Percentiles rank a stretch among this genome's conserved stretches.
These are phyloP conservation scores for Quercus dentata DNA, from an alignment of 306 rosid species.

Conservation along the genomic window DNA sequence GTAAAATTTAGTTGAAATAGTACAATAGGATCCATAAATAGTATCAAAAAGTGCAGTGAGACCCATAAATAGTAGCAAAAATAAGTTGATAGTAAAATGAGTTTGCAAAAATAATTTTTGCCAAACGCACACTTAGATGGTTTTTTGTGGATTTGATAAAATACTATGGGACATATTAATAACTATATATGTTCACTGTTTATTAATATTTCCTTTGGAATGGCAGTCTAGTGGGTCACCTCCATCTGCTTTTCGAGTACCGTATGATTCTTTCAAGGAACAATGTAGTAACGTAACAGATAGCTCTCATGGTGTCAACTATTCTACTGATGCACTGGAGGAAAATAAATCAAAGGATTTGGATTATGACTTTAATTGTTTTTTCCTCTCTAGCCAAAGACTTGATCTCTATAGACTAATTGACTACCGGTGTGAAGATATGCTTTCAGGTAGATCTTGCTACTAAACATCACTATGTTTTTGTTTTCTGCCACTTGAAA, in stretches of 20 bases:
- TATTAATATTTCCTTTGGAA: conserved; percentile 34
- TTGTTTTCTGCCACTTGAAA: neutral
- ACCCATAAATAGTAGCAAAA: no score
- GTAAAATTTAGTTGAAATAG: no score
- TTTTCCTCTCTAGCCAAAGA: conserved; percentile 82
- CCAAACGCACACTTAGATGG: neutral
- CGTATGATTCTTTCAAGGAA: conserved; percentile 74
- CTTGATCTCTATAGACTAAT: conserved; percentile 69
- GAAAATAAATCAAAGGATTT: conserved; percentile 50
- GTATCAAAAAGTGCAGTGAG: no score
- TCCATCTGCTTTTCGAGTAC: conserved; percentile 89
- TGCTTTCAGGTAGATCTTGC: conserved; percentile 66
- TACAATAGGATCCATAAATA: no score
- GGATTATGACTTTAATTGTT: conserved; percentile 72
- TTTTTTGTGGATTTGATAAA: conserved; percentile 9
- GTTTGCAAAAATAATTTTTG: no score
- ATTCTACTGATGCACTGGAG: conserved; percentile 25
- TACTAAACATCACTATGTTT: conserved; percentile 2
- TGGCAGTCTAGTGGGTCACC: conserved; percentile 98
- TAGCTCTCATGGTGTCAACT: conserved; percentile 34
- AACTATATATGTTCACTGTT: conserved; percentile 14
- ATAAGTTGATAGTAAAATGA: no score
- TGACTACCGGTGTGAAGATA: conserved; percentile 88
- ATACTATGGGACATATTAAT: conserved; percentile 10
- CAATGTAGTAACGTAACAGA: conserved; percentile 39